Evolutionary conservation across 2,329 filamentous ascomycete species (phyloP).

Genomic region (Aspergillus awamori): DNA sequence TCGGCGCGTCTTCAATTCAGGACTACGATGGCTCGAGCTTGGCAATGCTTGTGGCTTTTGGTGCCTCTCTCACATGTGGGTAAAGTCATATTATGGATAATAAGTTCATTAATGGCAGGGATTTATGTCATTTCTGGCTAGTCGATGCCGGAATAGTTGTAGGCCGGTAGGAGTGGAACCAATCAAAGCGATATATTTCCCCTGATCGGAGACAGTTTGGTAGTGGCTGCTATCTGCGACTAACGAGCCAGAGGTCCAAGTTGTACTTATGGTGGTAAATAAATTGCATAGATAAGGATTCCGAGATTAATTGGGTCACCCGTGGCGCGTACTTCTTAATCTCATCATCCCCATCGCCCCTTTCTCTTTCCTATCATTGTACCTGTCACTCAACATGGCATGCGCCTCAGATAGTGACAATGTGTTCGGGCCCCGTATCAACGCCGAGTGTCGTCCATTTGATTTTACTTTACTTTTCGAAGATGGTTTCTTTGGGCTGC

Average conservation of each 20-base stretch:
- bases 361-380: background rate
- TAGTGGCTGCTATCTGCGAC: no score
- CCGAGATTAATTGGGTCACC: no score
- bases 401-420: background rate
- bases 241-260: no score
- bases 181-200: background rate
- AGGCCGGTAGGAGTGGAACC: background rate
- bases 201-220: background rate
- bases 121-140: background rate
- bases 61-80: background rate
- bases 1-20: no score
- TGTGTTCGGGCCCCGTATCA: background rate
- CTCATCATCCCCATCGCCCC: background rate
- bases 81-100: background rate
- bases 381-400: background rate
- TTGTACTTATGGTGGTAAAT: no score
- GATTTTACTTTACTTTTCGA: conserved; percentile 41
- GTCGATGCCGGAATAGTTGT: background rate
- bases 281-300: no score
- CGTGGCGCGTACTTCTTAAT: background rate
- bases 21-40: background rate
- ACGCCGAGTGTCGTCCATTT: conserved; percentile 23
- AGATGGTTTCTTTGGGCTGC: conserved; percentile 30
- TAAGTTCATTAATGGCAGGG: background rate
- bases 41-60: background rate